Percentiles rank a stretch among this genome's conserved stretches.
These are phyloP conservation scores for Aspergillus aculeatinus DNA, from an alignment of 2,329 filamentous ascomycete species.

Conservation along the genomic window DNA sequence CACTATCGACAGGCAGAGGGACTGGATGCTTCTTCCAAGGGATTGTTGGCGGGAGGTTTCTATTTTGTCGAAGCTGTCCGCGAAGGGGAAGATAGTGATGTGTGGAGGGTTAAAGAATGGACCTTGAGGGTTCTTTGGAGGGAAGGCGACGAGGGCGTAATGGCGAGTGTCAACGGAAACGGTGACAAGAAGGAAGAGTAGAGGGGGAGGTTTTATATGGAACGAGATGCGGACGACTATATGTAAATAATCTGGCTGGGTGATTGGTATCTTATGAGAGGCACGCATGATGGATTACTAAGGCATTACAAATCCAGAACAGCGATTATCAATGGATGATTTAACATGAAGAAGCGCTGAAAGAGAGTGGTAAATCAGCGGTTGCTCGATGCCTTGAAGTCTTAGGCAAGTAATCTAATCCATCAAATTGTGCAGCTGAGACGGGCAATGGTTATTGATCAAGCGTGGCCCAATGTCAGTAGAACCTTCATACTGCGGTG, in stretches of 20 bases:
- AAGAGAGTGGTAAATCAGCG: too few species aligned
- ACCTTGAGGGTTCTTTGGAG: conserved; percentile 32
- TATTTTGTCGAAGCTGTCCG: conserved; percentile 29
- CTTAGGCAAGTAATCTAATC: too few species aligned
- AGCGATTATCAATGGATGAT: too few species aligned
- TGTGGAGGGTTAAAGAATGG: conserved; percentile 39
- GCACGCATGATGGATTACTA: too few species aligned
- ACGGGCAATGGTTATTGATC: not conserved
- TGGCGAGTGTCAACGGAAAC: not conserved
- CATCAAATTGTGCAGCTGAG: too few species aligned
- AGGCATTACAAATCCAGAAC: too few species aligned
- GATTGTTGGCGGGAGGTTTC: conserved; percentile 24
- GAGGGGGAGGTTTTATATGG: too few species aligned
- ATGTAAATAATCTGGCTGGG: too few species aligned
- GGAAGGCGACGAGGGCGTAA: conserved; percentile 14
- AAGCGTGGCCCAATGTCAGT: conserved; percentile 21
- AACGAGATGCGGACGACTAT: too few species aligned
- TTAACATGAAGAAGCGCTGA: too few species aligned
- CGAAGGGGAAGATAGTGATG: conserved; percentile 24
- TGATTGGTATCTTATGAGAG: too few species aligned
- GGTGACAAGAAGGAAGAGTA: not conserved
- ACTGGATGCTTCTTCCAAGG: conserved; percentile 18
- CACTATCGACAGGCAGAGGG: conserved; percentile 28
- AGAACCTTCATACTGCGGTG: conserved; percentile 48
- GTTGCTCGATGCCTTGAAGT: too few species aligned